A percentile compares a stretch with the other conserved stretches of the same genome.
These are phyloP conservation scores for Priceomyces carsonii DNA, from an alignment of 805 yeast species.

Conservation along the genomic window DNA sequence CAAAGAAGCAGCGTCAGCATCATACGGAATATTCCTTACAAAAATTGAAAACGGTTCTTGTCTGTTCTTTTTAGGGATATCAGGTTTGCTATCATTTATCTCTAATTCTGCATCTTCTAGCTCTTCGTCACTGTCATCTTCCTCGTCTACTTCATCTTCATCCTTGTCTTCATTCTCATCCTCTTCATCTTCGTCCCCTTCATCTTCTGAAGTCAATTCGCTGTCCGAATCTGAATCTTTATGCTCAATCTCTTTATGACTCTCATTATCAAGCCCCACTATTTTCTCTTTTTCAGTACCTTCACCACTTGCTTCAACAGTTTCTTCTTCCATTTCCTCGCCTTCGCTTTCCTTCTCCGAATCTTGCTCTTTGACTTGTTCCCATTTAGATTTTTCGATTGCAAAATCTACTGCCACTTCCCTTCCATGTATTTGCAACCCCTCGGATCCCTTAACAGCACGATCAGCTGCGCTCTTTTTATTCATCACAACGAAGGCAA, in stretches of 20 bases:
- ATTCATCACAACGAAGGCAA: constrained; percentile 91
- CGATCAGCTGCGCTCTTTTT: constrained; percentile 72
- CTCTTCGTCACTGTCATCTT: constrained; percentile 31
- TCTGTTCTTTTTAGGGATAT: constrained; percentile 50
- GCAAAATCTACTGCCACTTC: constrained; percentile 95
- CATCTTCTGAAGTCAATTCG: constrained; percentile 31
- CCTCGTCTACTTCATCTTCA: too few relatives aligned
- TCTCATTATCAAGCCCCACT: constrained; percentile 20
- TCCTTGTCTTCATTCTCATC: too few relatives aligned
- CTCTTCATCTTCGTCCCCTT: constrained; percentile 33
- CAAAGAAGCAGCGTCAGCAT: constrained; percentile 79
- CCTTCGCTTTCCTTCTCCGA: constrained; percentile 38
- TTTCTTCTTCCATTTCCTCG: constrained; percentile 36
- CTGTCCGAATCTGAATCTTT: constrained; percentile 29
- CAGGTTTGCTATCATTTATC: constrained; percentile 7
- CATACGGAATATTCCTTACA: constrained; percentile 92
- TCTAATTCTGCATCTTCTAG: constrained; percentile 30
- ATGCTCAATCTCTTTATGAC: constrained; percentile 33
- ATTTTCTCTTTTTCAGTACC: constrained; percentile 34
- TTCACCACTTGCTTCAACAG: constrained; percentile 30
- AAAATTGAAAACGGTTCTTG: constrained; percentile 75
- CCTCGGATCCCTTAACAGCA: constrained; percentile 76
- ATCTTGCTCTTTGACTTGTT: constrained; percentile 45
- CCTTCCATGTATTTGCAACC: constrained; percentile 82
- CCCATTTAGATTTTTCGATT: constrained; percentile 85